phyloP scores from a whole-genome alignment of 805 yeast genomes.

The Saccharomycopsis vini region DNA sequence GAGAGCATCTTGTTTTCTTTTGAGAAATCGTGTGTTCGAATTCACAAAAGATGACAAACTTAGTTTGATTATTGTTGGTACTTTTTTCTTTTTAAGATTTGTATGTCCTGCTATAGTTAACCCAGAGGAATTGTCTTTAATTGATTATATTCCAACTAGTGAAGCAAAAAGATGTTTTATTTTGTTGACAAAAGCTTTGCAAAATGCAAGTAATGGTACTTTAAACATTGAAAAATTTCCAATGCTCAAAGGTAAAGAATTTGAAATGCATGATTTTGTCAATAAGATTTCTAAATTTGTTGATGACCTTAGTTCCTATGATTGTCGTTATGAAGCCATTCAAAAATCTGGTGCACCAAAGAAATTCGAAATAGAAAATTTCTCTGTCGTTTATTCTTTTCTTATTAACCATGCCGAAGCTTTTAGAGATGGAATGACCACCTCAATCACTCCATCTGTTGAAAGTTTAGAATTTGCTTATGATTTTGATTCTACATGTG shows the following conservation, averaged over 20 bases:
- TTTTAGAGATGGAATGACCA: conserved; percentile 24
- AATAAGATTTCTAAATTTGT: conserved; percentile 34
- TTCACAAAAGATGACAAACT: conserved; percentile 4
- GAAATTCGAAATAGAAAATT: conserved; percentile 8
- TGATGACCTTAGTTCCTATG: conserved; percentile 25
- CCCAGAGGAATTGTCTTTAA: conserved; percentile 53
- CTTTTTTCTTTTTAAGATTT: conserved; percentile 72
- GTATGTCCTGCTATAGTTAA: conserved; percentile 86
- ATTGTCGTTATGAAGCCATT: conserved; percentile 13
- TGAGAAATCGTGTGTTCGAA: conserved; percentile 44
- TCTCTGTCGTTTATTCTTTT: conserved; percentile 12
- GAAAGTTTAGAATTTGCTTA: not conserved
- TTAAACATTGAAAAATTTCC: conserved; percentile 60
- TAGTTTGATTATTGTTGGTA: conserved; percentile 62
- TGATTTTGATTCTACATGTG: conserved; percentile 13
- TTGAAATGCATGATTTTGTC: conserved; percentile 34
- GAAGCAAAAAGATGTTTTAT: conserved; percentile 38
- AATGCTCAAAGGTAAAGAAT: conserved; percentile 33
- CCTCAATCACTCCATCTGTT: not conserved
- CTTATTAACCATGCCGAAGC: conserved; percentile 13
- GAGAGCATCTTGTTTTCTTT: conserved; percentile 60
- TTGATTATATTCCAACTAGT: conserved; percentile 19
- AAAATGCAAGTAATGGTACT: conserved; percentile 80
- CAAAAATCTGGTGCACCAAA: conserved; percentile 19
- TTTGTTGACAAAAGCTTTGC: conserved; percentile 74